A percentile compares a stretch with the other conserved stretches of the same genome.
Conservation (phyloP, 257 asterid species). For the Solanum habrochaites region DNA sequence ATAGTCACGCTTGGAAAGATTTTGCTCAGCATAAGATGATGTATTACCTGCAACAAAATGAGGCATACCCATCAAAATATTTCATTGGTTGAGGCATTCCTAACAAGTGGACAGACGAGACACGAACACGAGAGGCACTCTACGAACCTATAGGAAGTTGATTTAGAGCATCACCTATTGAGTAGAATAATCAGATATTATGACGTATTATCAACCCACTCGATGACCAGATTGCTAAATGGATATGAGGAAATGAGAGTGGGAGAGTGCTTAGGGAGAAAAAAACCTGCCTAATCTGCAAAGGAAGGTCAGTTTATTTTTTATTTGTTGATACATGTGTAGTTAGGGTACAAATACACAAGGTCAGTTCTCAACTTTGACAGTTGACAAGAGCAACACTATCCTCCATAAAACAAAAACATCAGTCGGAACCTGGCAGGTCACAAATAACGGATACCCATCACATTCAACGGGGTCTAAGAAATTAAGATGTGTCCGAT, state of each 20-base stretch:
- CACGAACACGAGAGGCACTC: not conserved
- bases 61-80: constrained; percentile 6
- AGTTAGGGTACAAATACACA: not conserved
- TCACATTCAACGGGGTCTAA: not conserved
- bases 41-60: constrained; percentile 23
- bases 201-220: not conserved
- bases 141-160: not conserved
- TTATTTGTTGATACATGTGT: not conserved
- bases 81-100: not conserved
- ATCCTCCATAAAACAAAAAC: not conserved
- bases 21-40: constrained; percentile 30
- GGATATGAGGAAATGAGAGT: not conserved
- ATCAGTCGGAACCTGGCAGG: not conserved
- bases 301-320: not conserved
- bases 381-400: not conserved
- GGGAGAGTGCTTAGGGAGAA: not conserved
- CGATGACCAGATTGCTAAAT: not conserved
- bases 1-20: constrained; percentile 61
- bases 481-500: not conserved
- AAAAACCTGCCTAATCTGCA: not conserved
- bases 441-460: not conserved
- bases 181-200: not conserved
- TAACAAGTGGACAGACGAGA: not conserved
- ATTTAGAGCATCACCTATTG: not conserved
- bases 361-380: not conserved